Percentiles rank a stretch among this genome's conserved stretches.
phyloP scores from a whole-genome alignment of 2,329 filamentous ascomycete genomes.

The Lachnellula occidentalis region DNA sequence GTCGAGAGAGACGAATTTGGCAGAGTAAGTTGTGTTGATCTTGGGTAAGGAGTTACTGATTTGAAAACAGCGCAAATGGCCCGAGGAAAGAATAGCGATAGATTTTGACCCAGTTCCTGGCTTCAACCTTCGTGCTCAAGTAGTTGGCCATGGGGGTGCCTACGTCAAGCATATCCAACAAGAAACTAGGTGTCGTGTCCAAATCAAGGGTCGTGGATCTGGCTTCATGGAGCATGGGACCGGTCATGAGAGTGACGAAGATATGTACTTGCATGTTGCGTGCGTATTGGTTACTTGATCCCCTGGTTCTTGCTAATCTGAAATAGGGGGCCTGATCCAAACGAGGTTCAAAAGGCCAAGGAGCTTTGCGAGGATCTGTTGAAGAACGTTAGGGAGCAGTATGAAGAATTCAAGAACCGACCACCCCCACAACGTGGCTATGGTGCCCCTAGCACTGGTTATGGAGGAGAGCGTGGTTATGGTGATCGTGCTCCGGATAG shows the following conservation, averaged over 20 bases:
- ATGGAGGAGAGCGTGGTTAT: constrained; percentile 43
- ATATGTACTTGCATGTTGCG: constrained; percentile 96
- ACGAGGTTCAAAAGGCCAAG: constrained; percentile 81
- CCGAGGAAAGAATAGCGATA: constrained; percentile 90
- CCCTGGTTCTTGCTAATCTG: constrained; percentile 1
- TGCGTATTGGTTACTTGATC: constrained; percentile 42
- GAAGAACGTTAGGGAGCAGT: constrained; percentile 79
- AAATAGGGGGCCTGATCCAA: constrained; percentile 73
- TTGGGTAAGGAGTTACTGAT: constrained; percentile 14
- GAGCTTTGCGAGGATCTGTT: constrained; percentile 85
- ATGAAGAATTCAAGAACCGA: constrained; percentile 83
- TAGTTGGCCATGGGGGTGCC: constrained; percentile 87
- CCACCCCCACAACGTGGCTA: constrained; percentile 60
- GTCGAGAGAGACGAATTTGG: constrained; percentile 89
- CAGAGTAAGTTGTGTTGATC: constrained; percentile 53
- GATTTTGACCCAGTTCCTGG: constrained; percentile 85
- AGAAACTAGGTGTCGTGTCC: constrained; percentile 90
- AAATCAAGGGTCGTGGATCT: constrained; percentile 95
- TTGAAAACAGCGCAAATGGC: constrained; percentile 81
- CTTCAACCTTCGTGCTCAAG: constrained; percentile 93
- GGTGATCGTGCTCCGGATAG: constrained; percentile 47
- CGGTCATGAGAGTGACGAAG: constrained; percentile 86
- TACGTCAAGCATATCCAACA: constrained; percentile 98
- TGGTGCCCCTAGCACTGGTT: constrained; percentile 36
- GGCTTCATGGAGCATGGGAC: constrained; percentile 88